Evolutionary conservation across 495 filamentous ascomycete genomes (phyloP), one percentile per base, ranked within the genome.

Genomic region (Tuber indicum): DNA sequence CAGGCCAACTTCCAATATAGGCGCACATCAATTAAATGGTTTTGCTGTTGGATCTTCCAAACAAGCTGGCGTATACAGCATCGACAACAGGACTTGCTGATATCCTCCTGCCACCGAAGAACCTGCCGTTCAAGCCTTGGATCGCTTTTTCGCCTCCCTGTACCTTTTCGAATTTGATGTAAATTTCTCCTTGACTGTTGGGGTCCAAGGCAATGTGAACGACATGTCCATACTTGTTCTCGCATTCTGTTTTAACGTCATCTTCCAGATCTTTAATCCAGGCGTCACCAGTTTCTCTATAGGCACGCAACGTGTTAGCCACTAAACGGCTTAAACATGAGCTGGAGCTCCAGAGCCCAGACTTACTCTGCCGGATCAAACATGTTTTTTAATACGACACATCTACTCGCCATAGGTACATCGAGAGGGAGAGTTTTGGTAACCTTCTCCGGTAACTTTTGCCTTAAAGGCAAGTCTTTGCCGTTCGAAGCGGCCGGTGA

Each of bases 191-290:
- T 84, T 92, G 89, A 74, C 92, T 93, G 85, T 96, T 97, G 78
- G 93, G 89, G 89, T 98, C 95, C 87, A 98, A 87, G 83, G 93
- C 88, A 86, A 98, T 97, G 90, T 99, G 96, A 86, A 98, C 94
- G 84, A 99, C 94, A 84, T 94, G 92, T 84, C 96, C 96, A 88
- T 98, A 99, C 87, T 96, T 97, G 78, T 91, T 88, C 86, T 96
- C 93, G 84, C 96, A 97, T 87, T 99, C 96, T 81, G 88, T 87
- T 85, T 92, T 91, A 82, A 99, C 93, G 82, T 99, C 96, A 83
- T 95, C 92, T 87, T 97, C 94, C 78, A 98, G 85, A 81, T 97
- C 94, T 84, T 97, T 97, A 82, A 92, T 88, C 96, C 96, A 99
- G 76, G 85, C 86, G 74, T 95, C 92, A 81, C 93, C 93, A 84